These are phyloP conservation scores for Monilinia fructicola DNA, from an alignment of 2,329 filamentous ascomycete species.

Conservation along the genomic window DNA sequence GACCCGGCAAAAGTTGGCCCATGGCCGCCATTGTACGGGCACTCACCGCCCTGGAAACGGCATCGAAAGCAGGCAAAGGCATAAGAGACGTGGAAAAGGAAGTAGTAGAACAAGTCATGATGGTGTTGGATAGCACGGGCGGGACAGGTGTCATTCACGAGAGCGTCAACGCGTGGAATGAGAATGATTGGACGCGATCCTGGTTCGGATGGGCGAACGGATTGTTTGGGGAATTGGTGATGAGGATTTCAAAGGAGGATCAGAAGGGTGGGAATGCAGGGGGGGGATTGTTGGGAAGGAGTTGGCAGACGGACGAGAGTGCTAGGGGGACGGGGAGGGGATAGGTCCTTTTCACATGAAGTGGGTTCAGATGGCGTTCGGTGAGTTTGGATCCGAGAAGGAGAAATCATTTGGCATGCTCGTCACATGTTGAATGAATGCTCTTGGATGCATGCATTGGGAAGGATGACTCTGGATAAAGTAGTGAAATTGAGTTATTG, in stretches of 20 bases:
- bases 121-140: slow-evolving; percentile 33
- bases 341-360: not conserved
- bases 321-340: not conserved
- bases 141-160: slow-evolving; percentile 50
- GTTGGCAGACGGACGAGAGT: slow-evolving; percentile 15
- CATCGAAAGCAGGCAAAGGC: slow-evolving; percentile 16
- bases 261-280: slow-evolving; percentile 8
- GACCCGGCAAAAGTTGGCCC: slow-evolving; percentile 55
- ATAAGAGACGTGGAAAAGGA: slow-evolving; percentile 33
- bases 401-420: too few species aligned
- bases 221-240: slow-evolving; percentile 20
- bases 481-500: too few species aligned
- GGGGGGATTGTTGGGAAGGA: slow-evolving; percentile 12
- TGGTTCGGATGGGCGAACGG: slow-evolving; percentile 79
- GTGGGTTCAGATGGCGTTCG: not conserved
- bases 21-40: slow-evolving; percentile 55
- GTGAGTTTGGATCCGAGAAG: too few species aligned
- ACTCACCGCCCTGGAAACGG: slow-evolving; percentile 46
- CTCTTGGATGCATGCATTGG: too few species aligned
- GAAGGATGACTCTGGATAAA: too few species aligned
- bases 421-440: too few species aligned
- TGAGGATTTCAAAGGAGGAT: slow-evolving; percentile 18
- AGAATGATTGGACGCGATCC: slow-evolving; percentile 44
- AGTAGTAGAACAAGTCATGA: slow-evolving; percentile 35
- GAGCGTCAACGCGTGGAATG: slow-evolving; percentile 47